Evolutionary conservation across 1,139 yeast species (phyloP).

Genomic region (Zygosaccharomyces pseudobailii): DNA sequence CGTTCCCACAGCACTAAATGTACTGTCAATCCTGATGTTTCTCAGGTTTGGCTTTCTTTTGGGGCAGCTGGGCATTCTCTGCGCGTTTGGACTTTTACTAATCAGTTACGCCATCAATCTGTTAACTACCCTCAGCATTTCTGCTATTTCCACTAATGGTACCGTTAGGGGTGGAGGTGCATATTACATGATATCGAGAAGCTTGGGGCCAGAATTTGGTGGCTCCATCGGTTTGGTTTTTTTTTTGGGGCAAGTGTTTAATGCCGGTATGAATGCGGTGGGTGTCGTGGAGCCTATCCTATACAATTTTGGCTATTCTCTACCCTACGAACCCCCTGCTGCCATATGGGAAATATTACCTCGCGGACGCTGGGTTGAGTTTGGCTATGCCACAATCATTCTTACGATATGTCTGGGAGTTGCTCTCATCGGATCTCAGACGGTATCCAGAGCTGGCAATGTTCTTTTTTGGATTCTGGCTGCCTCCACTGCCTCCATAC

Average conservation of each 20-base stretch:
- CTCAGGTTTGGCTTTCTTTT: conserved; percentile 73
- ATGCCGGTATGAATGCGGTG: conserved; percentile 72
- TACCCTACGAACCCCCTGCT: conserved; percentile 42
- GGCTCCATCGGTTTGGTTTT: conserved; percentile 78
- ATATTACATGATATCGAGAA: conserved; percentile 73
- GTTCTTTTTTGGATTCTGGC: conserved; percentile 65
- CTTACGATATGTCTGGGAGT: conserved; percentile 69
- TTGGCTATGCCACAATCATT: conserved; percentile 60
- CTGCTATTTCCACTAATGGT: conserved; percentile 80
- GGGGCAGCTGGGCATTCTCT: conserved; percentile 72
- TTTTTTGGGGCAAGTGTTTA: conserved; percentile 70
- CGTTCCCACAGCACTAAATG: conserved; percentile 70
- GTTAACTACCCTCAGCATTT: conserved; percentile 65
- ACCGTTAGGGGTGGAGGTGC: conserved; percentile 85
- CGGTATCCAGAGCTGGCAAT: conserved; percentile 82
- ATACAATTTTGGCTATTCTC: conserved; percentile 48
- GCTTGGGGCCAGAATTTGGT: conserved; percentile 79
- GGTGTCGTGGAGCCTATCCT: conserved; percentile 72
- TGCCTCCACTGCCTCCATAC: conserved; percentile 74
- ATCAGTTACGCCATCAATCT: conserved; percentile 63
- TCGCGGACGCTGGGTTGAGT: conserved; percentile 50
- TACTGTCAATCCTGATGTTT: conserved; percentile 75
- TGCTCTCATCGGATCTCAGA: conserved; percentile 75
- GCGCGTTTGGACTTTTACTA: conserved; percentile 52
- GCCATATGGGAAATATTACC: conserved; percentile 51